Percentiles rank a stretch among this genome's conserved stretches.
Evolutionary conservation across 23 red algal genomes (phyloP).

Genomic region (Chondrus crispus): DNA sequence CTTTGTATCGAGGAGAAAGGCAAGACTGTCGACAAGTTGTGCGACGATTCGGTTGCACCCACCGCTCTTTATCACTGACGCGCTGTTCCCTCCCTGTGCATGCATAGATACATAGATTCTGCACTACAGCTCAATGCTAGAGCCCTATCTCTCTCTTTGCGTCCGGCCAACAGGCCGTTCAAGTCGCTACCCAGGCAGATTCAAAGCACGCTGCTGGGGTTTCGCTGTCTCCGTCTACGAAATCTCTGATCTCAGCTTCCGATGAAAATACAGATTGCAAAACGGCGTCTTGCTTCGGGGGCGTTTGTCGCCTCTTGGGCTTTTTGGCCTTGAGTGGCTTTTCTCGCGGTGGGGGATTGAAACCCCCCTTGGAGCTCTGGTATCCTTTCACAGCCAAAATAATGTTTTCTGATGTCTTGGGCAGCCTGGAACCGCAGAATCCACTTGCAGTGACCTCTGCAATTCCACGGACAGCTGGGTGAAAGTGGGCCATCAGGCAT

Average conservation of each 20-base stretch:
- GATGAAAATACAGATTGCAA: neutral
- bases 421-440: conserved; percentile 28
- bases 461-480: conserved; percentile 22
- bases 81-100: too few relatives aligned
- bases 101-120: too few relatives aligned
- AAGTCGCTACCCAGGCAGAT: neutral
- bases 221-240: neutral
- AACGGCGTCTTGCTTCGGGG: neutral
- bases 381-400: conserved; percentile 14
- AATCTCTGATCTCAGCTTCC: neutral
- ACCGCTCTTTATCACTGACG: too few relatives aligned
- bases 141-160: too few relatives aligned
- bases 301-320: neutral
- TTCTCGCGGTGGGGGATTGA: conserved; percentile 32
- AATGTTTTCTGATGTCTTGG: conserved; percentile 14
- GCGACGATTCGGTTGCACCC: too few relatives aligned
- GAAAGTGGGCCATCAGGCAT: conserved; percentile 15
- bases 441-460: conserved; percentile 21
- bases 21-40: too few relatives aligned
- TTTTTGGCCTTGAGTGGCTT: neutral
- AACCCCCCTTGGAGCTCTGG: conserved; percentile 15
- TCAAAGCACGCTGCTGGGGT: neutral
- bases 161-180: too few relatives aligned
- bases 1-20: too few relatives aligned
- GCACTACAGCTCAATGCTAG: too few relatives aligned